Evolutionary conservation across 2,329 filamentous ascomycete species (phyloP).

Genomic region (Eutypa lata): DNA sequence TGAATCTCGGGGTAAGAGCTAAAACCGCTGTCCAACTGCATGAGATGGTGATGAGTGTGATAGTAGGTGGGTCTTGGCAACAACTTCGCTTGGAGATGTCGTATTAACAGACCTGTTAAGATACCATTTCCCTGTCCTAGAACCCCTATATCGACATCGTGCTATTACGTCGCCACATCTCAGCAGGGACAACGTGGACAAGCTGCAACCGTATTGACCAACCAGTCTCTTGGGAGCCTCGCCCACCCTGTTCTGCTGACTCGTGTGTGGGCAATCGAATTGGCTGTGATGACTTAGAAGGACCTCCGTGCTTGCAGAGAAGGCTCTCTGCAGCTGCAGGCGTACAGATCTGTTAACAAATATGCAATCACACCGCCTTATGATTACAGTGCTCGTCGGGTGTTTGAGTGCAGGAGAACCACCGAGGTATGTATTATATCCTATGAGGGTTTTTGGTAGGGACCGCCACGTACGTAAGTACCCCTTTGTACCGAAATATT

Average conservation of each 20-base stretch:
- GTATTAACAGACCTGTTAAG: background rate
- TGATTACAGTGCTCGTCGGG: background rate
- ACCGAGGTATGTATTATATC: background rate
- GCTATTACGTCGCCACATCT: background rate
- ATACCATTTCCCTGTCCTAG: background rate
- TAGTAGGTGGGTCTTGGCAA: background rate
- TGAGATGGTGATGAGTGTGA: background rate
- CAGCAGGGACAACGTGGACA: background rate
- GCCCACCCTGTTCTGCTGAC: background rate
- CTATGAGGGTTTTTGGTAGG: background rate
- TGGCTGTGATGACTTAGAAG: background rate
- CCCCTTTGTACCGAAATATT: background rate
- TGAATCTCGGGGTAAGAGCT: background rate
- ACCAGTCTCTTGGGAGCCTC: background rate
- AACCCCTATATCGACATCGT: background rate
- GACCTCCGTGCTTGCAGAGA: background rate
- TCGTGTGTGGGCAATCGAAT: background rate
- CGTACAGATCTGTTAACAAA: background rate
- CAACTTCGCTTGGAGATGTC: background rate
- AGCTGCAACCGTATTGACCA: background rate
- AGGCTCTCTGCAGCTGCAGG: background rate
- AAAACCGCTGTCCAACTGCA: background rate
- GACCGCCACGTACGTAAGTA: background rate
- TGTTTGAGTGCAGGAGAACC: background rate
- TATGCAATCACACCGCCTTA: background rate